Evolutionary conservation across 768 basidiomycete species (phyloP), one percentile per base, ranked within the genome.

Genomic region (Termitomyces sp.): DNA sequence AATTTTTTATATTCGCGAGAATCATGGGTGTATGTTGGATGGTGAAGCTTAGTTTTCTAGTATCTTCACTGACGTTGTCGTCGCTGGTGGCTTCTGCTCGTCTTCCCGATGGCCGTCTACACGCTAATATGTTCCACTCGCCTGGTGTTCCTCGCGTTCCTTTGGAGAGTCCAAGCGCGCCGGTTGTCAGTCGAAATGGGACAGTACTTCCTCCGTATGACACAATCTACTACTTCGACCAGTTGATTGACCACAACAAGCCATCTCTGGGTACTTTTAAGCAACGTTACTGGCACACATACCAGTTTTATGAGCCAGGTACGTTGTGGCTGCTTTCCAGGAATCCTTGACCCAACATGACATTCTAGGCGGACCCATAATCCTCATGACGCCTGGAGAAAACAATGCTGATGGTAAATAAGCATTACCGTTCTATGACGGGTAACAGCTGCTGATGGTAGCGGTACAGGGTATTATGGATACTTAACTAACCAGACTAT

Each of bases 231-330:
- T 68, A 66, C 56, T 88, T 88, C 63, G 79, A 86, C 61, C 79
- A 81, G 56, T 70, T 81, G 57, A 77, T 86, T 35, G 79, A 81
- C 67, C 79, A 81, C 64, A 76, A 71, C 59, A 73, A 75, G 28
- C 81, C 85, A n/a, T 71, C 75, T 27, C 70, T 81, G 21, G 88
- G 88, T 19, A 89, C 86, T n/a, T 91, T 91, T 70, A 74, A 82
- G 65, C 88, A 89, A 69, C 79, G 88, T 35, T 89, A 78, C 68
- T 89, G 86, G 86, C 75, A 81, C 57, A 82, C 82, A 30, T 86
- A 75, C 68, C 83, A 89, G 66, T 86, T 75, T 62, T 89, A 89
- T 60, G 73, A 84, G 66, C 58, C 70, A 39, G 79, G 81, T 79
- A 54, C 35, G 66, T 57, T 35, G 44, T 25, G 19, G 21, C 23